These are phyloP conservation scores for Fusarium praegraminearum DNA, from an alignment of 2,329 filamentous ascomycete genomes.

Conservation along the genomic window DNA sequence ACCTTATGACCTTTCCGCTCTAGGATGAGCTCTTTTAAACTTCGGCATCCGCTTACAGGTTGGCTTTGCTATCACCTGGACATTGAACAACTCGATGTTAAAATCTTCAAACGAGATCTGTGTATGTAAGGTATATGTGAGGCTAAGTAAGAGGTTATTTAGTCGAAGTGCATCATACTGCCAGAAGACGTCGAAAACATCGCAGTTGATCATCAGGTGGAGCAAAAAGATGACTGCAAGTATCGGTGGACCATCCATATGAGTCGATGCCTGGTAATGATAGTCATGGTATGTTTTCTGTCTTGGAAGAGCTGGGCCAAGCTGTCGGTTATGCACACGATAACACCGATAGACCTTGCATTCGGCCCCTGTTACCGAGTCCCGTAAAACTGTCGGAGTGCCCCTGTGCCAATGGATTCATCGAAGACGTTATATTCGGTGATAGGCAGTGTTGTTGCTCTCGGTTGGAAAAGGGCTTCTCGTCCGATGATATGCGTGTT, in stretches of 20 bases:
- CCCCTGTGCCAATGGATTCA: not conserved
- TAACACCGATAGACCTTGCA: not conserved
- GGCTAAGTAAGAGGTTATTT: not conserved
- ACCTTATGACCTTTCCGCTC: not conserved
- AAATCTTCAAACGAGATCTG: too few relatives aligned
- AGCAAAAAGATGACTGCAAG: not conserved
- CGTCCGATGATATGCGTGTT: not conserved
- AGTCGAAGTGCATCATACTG: not conserved
- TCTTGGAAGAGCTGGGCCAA: not conserved
- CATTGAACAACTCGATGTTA: not conserved
- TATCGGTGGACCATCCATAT: not conserved
- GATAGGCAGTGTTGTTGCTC: not conserved
- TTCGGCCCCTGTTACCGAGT: slow-evolving; percentile 4
- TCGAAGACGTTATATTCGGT: not conserved
- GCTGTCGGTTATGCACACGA: slow-evolving; percentile 1
- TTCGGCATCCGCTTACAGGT: not conserved
- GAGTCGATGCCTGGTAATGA: not conserved
- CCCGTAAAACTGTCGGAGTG: not conserved
- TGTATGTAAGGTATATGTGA: not conserved
- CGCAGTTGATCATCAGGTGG: not conserved
- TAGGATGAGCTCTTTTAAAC: too few relatives aligned
- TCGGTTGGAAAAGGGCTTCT: slow-evolving; percentile 1
- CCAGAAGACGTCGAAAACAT: not conserved
- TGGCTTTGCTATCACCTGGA: not conserved
- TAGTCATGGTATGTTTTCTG: not conserved